Percentiles rank a stretch among this genome's conserved stretches.
phyloP scores from a whole-genome alignment of 495 filamentous ascomycete species.

The Hapsidospora chrysogenum region DNA sequence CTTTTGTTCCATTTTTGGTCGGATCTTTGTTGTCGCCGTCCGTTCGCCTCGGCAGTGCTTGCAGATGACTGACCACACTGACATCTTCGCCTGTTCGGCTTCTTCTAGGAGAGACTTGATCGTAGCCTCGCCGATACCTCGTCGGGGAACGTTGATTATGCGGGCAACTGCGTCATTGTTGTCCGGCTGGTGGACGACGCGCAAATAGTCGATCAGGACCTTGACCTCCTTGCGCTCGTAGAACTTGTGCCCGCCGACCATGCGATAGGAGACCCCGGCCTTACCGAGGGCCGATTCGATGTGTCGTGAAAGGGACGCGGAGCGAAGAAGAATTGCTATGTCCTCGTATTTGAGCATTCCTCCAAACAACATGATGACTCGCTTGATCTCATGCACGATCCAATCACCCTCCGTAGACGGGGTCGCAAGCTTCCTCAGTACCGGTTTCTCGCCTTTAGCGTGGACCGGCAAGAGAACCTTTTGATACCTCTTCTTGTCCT shows the following conservation, averaged over 20 bases:
- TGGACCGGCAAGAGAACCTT: slow-evolving; percentile 74
- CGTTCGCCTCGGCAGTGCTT: slow-evolving; percentile 54
- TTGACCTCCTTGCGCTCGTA: slow-evolving; percentile 91
- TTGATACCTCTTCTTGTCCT: slow-evolving; percentile 63
- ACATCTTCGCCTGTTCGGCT: slow-evolving; percentile 48
- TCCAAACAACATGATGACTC: slow-evolving; percentile 54
- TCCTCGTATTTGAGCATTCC: slow-evolving; percentile 57
- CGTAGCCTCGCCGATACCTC: slow-evolving; percentile 72
- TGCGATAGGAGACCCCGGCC: slow-evolving; percentile 75
- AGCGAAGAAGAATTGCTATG: slow-evolving; percentile 73
- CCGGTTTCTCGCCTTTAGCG: slow-evolving; percentile 62
- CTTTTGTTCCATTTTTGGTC: slow-evolving; percentile 45
- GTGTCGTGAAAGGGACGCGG: slow-evolving; percentile 64
- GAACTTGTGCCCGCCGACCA: slow-evolving; percentile 84
- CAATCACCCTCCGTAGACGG: slow-evolving; percentile 65
- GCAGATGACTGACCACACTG: slow-evolving; percentile 59
- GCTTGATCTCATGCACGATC: slow-evolving; percentile 75
- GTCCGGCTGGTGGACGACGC: slow-evolving; percentile 68
- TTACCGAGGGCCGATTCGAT: slow-evolving; percentile 76
- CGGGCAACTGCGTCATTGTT: slow-evolving; percentile 79
- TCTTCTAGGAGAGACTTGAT: slow-evolving; percentile 55
- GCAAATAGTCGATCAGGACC: slow-evolving; percentile 72
- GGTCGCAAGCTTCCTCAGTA: slow-evolving; percentile 62
- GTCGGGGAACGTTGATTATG: slow-evolving; percentile 70
- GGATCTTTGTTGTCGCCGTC: slow-evolving; percentile 48